Base-by-base conservation (phyloP, 2,329 filamentous ascomycete species). In the Leptosphaerulina australis region DNA sequence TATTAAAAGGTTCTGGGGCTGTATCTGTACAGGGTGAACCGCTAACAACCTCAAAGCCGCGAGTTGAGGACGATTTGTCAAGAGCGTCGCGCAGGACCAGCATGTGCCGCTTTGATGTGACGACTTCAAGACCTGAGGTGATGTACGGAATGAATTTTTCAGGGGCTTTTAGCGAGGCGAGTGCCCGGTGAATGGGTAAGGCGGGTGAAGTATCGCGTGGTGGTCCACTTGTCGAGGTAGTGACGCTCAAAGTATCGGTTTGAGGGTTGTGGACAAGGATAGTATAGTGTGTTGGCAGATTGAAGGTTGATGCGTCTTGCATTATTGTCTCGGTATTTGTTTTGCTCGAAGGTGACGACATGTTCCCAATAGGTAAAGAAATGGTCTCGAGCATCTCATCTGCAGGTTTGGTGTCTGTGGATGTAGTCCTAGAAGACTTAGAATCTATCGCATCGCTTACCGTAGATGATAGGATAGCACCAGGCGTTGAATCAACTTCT, bases 61-160 rank as follows among this genome's bases (percentile, higher is more conserved):
- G 58, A 21, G 35, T 61, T 7, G 55, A 53, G 1, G 34, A 17
- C 6, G 37, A 35, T 5, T 35, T 9, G 7, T 56, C 51, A 5
- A 58, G 51, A 14, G 50, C 34, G 24, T 64, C 54, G 14, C 69
- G 66, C 1, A 72, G 52, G 9, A 71, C 54, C 8, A 73, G 64
- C 38, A 73, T 60, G 31, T 72, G 57, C 18, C 58, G 54, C 8
- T 62, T 68, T 1, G 60, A 61, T n/a, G 46, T 61, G 17, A 70
- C 50, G 10, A 71, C 55, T 33, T 71, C 67, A 17, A 64, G 62
- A 14, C 55, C 55, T 0, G 53, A 21, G 0, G 61, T 58, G 2
- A 73, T 62, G 37, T 69, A 54, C 1, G 68, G 67, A 6, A 72
- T 44, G 37, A 71, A 71, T 30, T 63, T 67, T 8, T 59, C 55